phyloP scores from a whole-genome alignment of 768 basidiomycete species.

The Leucosporidium yakuticum region DNA sequence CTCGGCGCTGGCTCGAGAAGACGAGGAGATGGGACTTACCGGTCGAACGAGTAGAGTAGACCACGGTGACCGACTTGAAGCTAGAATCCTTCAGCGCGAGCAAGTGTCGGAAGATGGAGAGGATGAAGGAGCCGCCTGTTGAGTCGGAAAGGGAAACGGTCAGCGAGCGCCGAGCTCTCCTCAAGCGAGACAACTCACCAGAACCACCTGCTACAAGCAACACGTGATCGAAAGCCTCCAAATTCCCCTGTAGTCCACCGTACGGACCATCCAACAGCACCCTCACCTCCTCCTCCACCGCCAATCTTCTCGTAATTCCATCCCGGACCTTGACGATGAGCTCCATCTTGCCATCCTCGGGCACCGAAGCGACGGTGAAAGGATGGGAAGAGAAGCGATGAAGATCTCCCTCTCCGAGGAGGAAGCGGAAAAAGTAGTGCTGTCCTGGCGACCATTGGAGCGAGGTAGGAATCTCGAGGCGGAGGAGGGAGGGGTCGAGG shows the following conservation, averaged over 20 bases:
- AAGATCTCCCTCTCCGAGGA: neutral
- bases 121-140: slow-evolving; percentile 1
- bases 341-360: slow-evolving; percentile 10
- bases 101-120: neutral
- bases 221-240: slow-evolving; percentile 18
- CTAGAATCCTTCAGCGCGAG: neutral
- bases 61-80: neutral
- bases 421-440: slow-evolving; percentile 34
- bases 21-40: neutral
- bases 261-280: slow-evolving; percentile 34
- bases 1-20: neutral
- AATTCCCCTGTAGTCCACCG: slow-evolving; percentile 14
- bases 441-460: slow-evolving; percentile 28
- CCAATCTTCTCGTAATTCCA: neutral
- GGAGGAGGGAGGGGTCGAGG: slow-evolving; percentile 19
- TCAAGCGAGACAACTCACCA: neutral
- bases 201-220: neutral
- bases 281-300: neutral
- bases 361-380: slow-evolving; percentile 25
- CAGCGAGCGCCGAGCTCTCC: neutral
- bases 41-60: neutral
- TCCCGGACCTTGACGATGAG: slow-evolving; percentile 8
- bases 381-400: slow-evolving; percentile 16
- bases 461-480: slow-evolving; percentile 15
- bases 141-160: neutral